Percentiles rank a stretch among this genome's conserved stretches.
Conservation (phyloP, 2,329 filamentous ascomycete species). For the Ophiostoma sp. region DNA sequence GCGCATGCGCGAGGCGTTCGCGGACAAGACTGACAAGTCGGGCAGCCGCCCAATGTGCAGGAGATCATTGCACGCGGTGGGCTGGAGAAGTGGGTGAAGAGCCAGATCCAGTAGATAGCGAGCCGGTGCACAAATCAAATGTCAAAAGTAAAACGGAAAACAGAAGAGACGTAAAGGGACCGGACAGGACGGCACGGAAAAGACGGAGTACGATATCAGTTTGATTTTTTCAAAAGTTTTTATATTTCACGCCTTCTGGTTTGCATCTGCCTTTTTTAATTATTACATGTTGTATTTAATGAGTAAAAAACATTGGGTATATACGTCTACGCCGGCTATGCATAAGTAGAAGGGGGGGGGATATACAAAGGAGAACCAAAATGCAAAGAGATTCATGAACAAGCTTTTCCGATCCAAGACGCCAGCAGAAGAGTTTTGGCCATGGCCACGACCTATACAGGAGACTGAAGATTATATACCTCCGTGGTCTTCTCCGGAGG, state of each 20-base stretch:
- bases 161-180: neutral
- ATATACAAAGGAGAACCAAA: neutral
- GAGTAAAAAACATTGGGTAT: neutral
- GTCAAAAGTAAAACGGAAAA: neutral
- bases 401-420: no score
- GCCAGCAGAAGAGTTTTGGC: no score
- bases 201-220: conserved; percentile 15
- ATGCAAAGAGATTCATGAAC: no score
- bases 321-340: no score
- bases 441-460: no score
- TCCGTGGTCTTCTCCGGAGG: no score
- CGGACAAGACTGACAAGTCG: conserved; percentile 32
- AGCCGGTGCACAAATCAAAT: neutral
- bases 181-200: neutral
- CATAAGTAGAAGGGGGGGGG: no score
- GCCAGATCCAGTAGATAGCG: conserved; percentile 46
- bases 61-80: conserved; percentile 75
- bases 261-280: neutral
- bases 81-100: conserved; percentile 76
- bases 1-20: conserved; percentile 56
- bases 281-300: neutral
- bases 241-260: neutral
- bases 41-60: conserved; percentile 64
- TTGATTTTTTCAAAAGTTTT: conserved; percentile 16
- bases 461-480: no score